These are phyloP conservation scores for Bryoerythrophyllum caledonicum DNA, from an alignment of 225 moss, liverwort and hornwort species.

Conservation along the genomic window DNA sequence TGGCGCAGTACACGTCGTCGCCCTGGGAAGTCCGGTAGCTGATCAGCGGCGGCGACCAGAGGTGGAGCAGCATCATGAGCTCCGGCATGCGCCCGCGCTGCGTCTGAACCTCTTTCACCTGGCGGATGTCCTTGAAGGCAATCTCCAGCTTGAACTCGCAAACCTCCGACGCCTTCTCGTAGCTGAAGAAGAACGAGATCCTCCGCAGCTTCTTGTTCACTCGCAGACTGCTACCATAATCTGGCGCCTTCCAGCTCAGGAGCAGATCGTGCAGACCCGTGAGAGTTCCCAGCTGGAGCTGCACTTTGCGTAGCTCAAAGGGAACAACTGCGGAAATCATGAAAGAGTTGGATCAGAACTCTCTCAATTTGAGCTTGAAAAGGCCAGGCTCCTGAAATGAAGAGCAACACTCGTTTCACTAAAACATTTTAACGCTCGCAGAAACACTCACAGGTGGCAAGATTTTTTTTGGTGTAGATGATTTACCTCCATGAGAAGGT, in stretches of 20 bases:
- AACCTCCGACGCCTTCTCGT: slow-evolving; percentile 24
- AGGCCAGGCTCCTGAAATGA: slow-evolving; percentile 28
- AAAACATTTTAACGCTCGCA: slow-evolving; percentile 8
- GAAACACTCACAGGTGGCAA: not conserved
- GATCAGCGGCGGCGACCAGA: slow-evolving; percentile 69
- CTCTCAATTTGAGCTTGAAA: not conserved
- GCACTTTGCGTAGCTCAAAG: slow-evolving; percentile 48
- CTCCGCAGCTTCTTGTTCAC: slow-evolving; percentile 41
- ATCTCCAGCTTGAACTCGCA: slow-evolving; percentile 81
- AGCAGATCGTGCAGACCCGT: slow-evolving; percentile 41
- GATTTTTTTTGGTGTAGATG: slow-evolving; percentile 5
- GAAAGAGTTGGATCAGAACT: too few relatives aligned
- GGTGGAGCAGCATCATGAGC: slow-evolving; percentile 60
- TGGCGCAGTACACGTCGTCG: slow-evolving; percentile 60
- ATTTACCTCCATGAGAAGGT: slow-evolving; percentile 29
- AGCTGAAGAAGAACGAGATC: slow-evolving; percentile 50
- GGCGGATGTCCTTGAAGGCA: slow-evolving; percentile 41
- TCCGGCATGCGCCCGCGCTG: slow-evolving; percentile 33
- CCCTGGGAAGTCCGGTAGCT: slow-evolving; percentile 64
- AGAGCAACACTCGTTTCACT: slow-evolving; percentile 6
- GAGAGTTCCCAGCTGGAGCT: slow-evolving; percentile 64
- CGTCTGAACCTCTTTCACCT: slow-evolving; percentile 50
- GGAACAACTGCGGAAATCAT: slow-evolving; percentile 26
- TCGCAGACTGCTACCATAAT: slow-evolving; percentile 43
- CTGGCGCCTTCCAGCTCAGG: slow-evolving; percentile 60